Percentiles rank a stretch among this genome's conserved stretches.
These are phyloP conservation scores for Gracilaria gracilis DNA, from an alignment of 23 red algal species.

Conservation along the genomic window DNA sequence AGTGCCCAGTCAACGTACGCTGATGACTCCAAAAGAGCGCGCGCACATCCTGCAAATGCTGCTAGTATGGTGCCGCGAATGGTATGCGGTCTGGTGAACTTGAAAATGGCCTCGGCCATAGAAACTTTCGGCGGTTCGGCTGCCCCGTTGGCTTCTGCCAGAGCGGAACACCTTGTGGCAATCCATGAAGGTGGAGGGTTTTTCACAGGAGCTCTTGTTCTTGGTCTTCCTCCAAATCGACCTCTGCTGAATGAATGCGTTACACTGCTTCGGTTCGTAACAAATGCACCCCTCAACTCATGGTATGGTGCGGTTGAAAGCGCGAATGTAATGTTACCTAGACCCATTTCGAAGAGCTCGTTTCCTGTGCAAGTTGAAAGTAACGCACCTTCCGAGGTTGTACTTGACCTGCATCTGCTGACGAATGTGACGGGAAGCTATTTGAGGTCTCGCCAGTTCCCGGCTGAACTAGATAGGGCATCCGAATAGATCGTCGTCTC, in stretches of 20 bases:
- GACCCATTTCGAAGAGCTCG: not conserved
- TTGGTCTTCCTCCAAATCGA: not conserved
- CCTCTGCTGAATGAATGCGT: not conserved
- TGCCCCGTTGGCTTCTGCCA: constrained; percentile 25
- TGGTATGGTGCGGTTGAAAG: not conserved
- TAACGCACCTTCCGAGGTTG: no score
- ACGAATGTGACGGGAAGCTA: no score
- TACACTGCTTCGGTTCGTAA: not conserved
- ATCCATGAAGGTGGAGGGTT: not conserved
- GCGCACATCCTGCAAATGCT: constrained; percentile 77
- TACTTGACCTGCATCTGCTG: no score
- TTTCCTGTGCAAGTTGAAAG: no score
- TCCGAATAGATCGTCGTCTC: no score
- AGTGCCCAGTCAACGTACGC: constrained; percentile 74
- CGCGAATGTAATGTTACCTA: not conserved
- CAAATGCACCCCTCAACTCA: not conserved
- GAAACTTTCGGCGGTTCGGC: not conserved
- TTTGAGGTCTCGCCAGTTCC: no score
- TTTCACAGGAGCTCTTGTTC: not conserved
- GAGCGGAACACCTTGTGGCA: not conserved
- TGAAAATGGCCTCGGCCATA: constrained; percentile 35
- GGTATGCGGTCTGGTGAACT: constrained; percentile 98
- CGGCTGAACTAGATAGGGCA: no score
- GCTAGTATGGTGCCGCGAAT: constrained; percentile 97
- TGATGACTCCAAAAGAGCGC: constrained; percentile 85